Percentiles rank a stretch among this genome's conserved stretches.
Conservation (phyloP, 2,329 filamentous ascomycete genomes). For the Parascedosporium putredinis region DNA sequence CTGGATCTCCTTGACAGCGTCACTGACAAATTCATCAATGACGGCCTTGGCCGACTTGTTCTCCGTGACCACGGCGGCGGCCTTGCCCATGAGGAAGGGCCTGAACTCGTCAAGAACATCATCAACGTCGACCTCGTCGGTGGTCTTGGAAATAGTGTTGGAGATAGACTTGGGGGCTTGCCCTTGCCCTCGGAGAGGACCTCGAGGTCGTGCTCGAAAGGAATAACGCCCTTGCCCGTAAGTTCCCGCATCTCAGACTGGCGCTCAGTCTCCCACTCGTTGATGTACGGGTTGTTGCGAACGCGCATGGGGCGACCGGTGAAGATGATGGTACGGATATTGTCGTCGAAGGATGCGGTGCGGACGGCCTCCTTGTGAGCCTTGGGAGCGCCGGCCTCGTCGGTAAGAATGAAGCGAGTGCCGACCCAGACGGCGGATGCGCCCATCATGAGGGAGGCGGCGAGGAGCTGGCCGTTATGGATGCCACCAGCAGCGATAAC, state of each 20-base stretch:
- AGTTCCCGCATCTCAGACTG: slow-evolving; percentile 84
- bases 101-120: slow-evolving; percentile 86
- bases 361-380: slow-evolving; percentile 92
- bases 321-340: slow-evolving; percentile 95
- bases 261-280: slow-evolving; percentile 93
- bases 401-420: slow-evolving; percentile 85
- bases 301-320: slow-evolving; percentile 92
- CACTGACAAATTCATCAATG: slow-evolving; percentile 84
- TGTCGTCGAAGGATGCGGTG: slow-evolving; percentile 89
- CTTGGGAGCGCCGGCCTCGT: slow-evolving; percentile 89
- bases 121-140: slow-evolving; percentile 64
- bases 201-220: slow-evolving; percentile 91
- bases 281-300: slow-evolving; percentile 85
- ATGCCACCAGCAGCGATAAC: slow-evolving; percentile 91
- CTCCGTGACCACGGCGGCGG: slow-evolving; percentile 85
- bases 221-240: slow-evolving; percentile 78
- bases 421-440: slow-evolving; percentile 92
- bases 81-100: slow-evolving; percentile 94
- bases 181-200: slow-evolving; percentile 53
- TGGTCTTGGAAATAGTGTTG: slow-evolving; percentile 55
- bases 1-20: slow-evolving; percentile 63
- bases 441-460: slow-evolving; percentile 84
- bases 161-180: slow-evolving; percentile 43
- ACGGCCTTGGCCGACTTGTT: slow-evolving; percentile 84
- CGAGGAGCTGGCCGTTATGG: slow-evolving; percentile 83